Base-by-base conservation (phyloP, 176 grass and related monocot species). In the Rhynchospora pubera region DNA sequence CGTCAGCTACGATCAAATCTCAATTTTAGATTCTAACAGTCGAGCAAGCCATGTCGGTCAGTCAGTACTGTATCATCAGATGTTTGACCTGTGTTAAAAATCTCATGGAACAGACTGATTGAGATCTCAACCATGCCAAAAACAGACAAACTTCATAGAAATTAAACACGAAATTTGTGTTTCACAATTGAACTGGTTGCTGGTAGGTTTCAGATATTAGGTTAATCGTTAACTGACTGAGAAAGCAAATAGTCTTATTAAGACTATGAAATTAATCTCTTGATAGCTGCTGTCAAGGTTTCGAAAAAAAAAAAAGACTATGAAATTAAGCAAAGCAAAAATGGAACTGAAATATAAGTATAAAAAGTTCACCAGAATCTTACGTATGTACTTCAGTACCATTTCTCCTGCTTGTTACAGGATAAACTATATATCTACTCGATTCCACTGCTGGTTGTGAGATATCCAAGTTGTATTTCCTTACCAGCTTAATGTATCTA, bases 401-500 rank as follows among this genome's bases (percentile, higher is more conserved):
- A 7, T 51, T 74, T 81, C 78, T 74, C 47, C 83, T 65, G 23
- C 39, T 59, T 57, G 83, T 88, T 51, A 85, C 79, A 77, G 57
- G 30, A 78, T 84, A 88, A 57, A 50, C 39, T 8, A 82, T 75
- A 21, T 14, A 68, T 32, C 74, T 85, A 1, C 57, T 53, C 6
- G 82, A 64, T 1, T 88, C 77, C 71, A 88, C 19, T 16, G 39
- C 87, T 48, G 87, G 87, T 57, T 88, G 87, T 59, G 87, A 88
- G 78, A 88, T 88, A 11, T 88, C 87, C 42, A 88, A 72, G 14
- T 69, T 74, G 16, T 88, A 71, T 50, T 85, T 88, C 46, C 65
- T 88, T 32, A 83, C 83, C 65, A 88, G 30, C 23, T 82, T 85
- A 39, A 88, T 85, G 56, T 88, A 88, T 47, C 87, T 88, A 61